Conservation (phyloP, 2,329 filamentous ascomycete species). For the Xylaria sp. region DNA sequence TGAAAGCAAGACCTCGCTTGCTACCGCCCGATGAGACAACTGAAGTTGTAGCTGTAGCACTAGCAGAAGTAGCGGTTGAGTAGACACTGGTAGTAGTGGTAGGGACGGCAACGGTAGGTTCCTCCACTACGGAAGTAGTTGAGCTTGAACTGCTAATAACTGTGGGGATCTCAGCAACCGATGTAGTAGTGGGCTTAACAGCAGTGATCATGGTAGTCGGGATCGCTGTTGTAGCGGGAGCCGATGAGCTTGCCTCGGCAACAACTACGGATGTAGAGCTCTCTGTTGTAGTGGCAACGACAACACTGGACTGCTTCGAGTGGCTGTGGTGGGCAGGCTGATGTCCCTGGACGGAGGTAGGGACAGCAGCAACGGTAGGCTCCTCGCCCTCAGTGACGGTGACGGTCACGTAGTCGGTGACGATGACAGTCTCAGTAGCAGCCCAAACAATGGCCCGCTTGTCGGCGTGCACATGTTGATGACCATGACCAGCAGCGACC, state of each 20-base stretch:
- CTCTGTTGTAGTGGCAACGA: constrained; percentile 1
- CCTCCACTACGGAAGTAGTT: constrained; percentile 22
- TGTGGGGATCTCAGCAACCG: constrained; percentile 13
- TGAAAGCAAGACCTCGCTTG: constrained; percentile 52
- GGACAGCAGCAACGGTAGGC: constrained; percentile 26
- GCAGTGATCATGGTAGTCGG: constrained; percentile 46
- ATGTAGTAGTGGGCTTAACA: constrained; percentile 38
- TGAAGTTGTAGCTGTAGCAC: constrained; percentile 23
- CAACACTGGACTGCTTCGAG: constrained; percentile 24
- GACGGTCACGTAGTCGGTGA: constrained; percentile 48
- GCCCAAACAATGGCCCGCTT: constrained; percentile 48
- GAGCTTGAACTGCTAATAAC: constrained; percentile 8
- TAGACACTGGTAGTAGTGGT: constrained; percentile 11
- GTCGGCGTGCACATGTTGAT: constrained; percentile 47
- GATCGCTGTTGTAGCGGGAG: constrained; percentile 27
- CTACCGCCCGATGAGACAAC: constrained; percentile 20
- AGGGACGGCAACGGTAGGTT: constrained; percentile 6
- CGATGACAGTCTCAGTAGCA: constrained; percentile 47
- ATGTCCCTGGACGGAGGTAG: constrained; percentile 24
- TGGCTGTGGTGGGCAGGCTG: constrained; percentile 30
- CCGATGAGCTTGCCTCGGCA: constrained; percentile 32
- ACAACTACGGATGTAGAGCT: constrained; percentile 27
- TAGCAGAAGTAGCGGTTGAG: constrained; percentile 14
- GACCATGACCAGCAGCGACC: constrained; percentile 43
- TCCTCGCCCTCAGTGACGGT: constrained; percentile 44